These are phyloP conservation scores for Ocimum tenuiflorum DNA, from an alignment of 257 asterid species.

Conservation along the genomic window DNA sequence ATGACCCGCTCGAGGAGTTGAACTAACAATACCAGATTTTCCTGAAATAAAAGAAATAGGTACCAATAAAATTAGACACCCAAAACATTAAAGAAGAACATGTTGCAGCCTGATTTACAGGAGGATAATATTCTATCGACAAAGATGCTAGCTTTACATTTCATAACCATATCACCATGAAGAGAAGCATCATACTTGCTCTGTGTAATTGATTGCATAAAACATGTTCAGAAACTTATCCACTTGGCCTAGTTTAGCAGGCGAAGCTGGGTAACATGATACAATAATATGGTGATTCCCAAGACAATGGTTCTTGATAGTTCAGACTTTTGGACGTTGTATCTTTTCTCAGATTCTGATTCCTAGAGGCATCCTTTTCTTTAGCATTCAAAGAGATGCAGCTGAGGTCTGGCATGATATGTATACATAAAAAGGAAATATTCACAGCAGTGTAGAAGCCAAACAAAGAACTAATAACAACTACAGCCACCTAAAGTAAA, in stretches of 20 bases:
- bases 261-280: neutral
- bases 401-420: neutral
- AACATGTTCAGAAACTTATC: neutral
- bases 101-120: neutral
- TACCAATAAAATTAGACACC: neutral
- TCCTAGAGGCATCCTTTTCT: neutral
- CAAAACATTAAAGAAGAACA: neutral
- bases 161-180: constrained; percentile 1
- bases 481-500: neutral
- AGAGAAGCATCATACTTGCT: neutral
- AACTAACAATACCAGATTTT: constrained; percentile 28
- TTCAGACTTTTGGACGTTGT: neutral
- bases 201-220: neutral
- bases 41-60: constrained; percentile 23
- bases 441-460: too few relatives aligned
- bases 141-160: neutral
- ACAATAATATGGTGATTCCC: neutral
- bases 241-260: neutral
- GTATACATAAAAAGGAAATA: too few relatives aligned
- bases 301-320: neutral
- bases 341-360: neutral
- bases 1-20: constrained; percentile 47
- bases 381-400: neutral
- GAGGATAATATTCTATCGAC: neutral
- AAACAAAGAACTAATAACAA: neutral